Evolutionary conservation across 768 basidiomycete species (phyloP), one percentile per base, ranked within the genome.

Genomic region (Scleroderma bovista): DNA sequence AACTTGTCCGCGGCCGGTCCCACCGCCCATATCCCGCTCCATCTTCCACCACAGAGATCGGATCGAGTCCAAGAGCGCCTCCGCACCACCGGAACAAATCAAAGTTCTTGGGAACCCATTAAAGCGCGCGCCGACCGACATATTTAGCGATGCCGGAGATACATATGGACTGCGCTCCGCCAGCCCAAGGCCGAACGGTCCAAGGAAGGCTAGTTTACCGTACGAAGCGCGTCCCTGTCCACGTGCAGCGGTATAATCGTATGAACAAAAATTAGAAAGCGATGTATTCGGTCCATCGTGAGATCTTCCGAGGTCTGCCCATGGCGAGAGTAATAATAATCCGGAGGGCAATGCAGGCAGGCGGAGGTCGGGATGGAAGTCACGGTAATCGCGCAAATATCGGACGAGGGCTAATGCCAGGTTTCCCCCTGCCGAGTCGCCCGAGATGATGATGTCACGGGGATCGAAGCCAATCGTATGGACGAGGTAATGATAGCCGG

Each of bases 51-150:
- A 67, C 50, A 82, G 61, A 1, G 71, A 72, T 40, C 63, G 57
- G 46, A 84, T 80, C 34, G 75, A 72, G 60, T 84, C 83, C 34
- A 75, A 60, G n/a, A 81, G 53, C 1, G 78, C 58, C 57, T 87
- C 84, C 0, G 75, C 77, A 3, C 77, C 80, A 4, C 83, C 84
- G 2, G 73, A 74, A 19, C 75, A 71, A 31, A 86, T 74, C 60
- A 81, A 79, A 0, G 83, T 84, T 45, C 75, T 68, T 3, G 83
- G 84, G 60, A 81, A 86, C 7, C 72, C 75, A 37, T 68, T 68
- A 62, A 84, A 86, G 44, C 67, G 57, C 8, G 75, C 66, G 2
- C 57, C 32, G 31, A 75, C 59, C 11, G 59, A 59, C 1, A 74
- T 64, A 41, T 75, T 60, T 20, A 71, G 56, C 5, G 79, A 82